These are phyloP conservation scores for Pyrus communis DNA, from an alignment of 306 rosid species.

Conservation along the genomic window DNA sequence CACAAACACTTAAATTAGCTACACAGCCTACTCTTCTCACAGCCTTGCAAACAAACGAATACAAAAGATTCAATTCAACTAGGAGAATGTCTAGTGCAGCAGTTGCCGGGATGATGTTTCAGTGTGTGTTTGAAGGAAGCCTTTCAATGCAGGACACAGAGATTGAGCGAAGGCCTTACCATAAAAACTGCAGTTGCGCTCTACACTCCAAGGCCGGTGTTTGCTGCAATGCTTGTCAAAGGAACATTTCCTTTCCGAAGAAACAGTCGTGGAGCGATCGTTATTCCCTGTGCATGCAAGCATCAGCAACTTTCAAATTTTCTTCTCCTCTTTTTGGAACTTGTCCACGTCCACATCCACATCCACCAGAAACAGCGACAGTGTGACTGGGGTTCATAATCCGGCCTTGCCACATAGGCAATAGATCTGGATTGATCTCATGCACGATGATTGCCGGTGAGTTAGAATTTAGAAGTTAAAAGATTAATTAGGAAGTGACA, in stretches of 20 bases:
- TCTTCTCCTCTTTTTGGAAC: not conserved
- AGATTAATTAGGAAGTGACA: not conserved
- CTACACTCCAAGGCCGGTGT: constrained; percentile 13
- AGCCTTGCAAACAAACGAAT: not conserved
- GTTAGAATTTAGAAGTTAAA: not conserved
- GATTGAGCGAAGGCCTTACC: constrained; percentile 59
- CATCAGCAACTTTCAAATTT: not conserved
- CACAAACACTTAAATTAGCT: not conserved
- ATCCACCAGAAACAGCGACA: not conserved
- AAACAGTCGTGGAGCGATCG: not conserved
- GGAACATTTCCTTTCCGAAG: constrained; percentile 22
- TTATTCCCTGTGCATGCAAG: not conserved
- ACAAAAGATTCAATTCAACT: not conserved
- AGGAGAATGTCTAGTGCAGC: too few species aligned
- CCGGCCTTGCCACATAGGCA: not conserved
- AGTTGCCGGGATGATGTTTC: too few species aligned
- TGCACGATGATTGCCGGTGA: not conserved
- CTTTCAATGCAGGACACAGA: constrained; percentile 37
- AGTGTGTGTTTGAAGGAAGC: too few species aligned
- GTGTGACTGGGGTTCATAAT: not conserved
- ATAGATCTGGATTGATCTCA: not conserved
- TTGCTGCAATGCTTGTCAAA: not conserved
- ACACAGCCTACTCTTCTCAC: not conserved
- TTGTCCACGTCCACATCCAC: not conserved
- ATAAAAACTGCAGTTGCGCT: constrained; percentile 22